These are phyloP conservation scores for Asterophora lycoperdoides DNA, from an alignment of 768 basidiomycete species.

Conservation along the genomic window DNA sequence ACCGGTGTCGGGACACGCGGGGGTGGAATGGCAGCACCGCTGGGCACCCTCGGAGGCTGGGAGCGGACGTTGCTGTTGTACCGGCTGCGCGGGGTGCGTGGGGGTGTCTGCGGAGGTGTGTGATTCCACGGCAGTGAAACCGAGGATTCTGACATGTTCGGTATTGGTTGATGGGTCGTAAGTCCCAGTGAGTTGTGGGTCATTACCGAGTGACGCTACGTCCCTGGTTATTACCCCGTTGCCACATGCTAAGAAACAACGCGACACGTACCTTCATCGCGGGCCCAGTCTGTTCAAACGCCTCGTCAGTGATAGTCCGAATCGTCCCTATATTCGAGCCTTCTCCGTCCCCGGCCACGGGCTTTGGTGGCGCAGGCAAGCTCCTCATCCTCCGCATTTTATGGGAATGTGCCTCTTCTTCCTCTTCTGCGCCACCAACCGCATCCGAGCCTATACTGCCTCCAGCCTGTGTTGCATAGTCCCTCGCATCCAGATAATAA, in stretches of 20 bases:
- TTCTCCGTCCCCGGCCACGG: not conserved
- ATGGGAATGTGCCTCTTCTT: slow-evolving; percentile 2
- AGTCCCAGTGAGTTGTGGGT: slow-evolving; percentile 8
- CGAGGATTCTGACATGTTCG: slow-evolving; percentile 1
- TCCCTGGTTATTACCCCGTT: not conserved
- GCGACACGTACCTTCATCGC: not conserved
- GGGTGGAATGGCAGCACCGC: slow-evolving; percentile 4
- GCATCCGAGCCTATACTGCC: slow-evolving; percentile 19
- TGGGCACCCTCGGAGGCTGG: not conserved
- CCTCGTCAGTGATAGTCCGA: slow-evolving; percentile 14
- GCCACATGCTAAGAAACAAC: too few relatives aligned
- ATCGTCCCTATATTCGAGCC: slow-evolving; percentile 9
- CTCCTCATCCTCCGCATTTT: not conserved
- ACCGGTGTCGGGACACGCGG: slow-evolving; percentile 11
- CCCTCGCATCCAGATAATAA: slow-evolving; percentile 38
- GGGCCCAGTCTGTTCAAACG: slow-evolving; percentile 4
- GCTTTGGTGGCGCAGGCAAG: slow-evolving; percentile 1
- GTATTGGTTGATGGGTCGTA: slow-evolving; percentile 1
- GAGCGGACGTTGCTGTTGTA: not conserved
- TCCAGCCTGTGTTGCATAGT: slow-evolving; percentile 24
- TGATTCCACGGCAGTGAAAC: slow-evolving; percentile 15
- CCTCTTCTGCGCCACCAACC: slow-evolving; percentile 1
- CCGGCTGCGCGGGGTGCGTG: slow-evolving; percentile 2
- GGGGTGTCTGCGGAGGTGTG: slow-evolving; percentile 21
- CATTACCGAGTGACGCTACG: slow-evolving; percentile 6